These are phyloP conservation scores for Mycena metata DNA, from an alignment of 768 basidiomycete genomes.

Conservation along the genomic window DNA sequence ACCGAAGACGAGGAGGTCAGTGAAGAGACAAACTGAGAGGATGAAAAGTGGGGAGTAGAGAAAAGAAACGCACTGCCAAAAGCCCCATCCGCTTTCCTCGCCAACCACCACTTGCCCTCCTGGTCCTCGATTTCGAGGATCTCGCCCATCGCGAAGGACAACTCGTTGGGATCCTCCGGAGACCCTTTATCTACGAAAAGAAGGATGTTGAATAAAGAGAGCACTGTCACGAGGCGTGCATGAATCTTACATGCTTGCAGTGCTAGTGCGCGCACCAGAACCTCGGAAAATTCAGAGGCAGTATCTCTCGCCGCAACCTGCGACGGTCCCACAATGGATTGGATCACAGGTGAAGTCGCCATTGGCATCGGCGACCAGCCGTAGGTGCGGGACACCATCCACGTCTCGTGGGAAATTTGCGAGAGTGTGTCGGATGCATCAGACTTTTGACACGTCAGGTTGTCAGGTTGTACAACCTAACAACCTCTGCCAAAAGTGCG, in stretches of 20 bases:
- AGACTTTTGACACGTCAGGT: too few relatives aligned
- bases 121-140: constrained; percentile 85
- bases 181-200: constrained; percentile 77
- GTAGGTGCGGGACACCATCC: too few relatives aligned
- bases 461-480: too few relatives aligned
- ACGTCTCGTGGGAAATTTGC: too few relatives aligned
- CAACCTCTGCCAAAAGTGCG: too few relatives aligned
- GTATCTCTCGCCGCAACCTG: neutral
- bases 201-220: constrained; percentile 15
- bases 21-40: too few relatives aligned
- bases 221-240: neutral
- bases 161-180: constrained; percentile 85
- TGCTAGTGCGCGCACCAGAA: constrained; percentile 43
- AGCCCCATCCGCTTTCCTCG: constrained; percentile 72
- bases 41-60: too few relatives aligned
- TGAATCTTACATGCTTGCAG: constrained; percentile 63
- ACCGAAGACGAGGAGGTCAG: too few relatives aligned
- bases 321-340: neutral
- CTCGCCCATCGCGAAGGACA: constrained; percentile 89
- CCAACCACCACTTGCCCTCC: constrained; percentile 90
- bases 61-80: constrained; percentile 63
- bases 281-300: neutral
- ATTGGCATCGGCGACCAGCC: neutral
- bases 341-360: neutral
- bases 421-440: too few relatives aligned